These are phyloP conservation scores for Cyamopsis tetragonoloba DNA, from an alignment of 306 rosid genomes.

Conservation along the genomic window DNA sequence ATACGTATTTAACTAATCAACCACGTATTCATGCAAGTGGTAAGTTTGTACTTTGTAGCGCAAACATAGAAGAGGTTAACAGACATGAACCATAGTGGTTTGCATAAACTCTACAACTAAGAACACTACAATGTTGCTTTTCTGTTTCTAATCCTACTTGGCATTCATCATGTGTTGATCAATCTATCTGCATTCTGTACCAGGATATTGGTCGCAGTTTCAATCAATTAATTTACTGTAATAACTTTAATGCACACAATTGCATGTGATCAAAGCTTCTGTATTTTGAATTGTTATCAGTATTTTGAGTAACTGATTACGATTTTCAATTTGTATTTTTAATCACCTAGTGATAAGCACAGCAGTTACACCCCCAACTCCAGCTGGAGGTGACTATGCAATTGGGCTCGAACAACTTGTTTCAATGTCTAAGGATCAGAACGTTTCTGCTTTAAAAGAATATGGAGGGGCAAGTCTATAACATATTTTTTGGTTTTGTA, in stretches of 20 bases:
- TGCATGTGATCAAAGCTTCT: conserved; percentile 4
- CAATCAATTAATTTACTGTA: background rate
- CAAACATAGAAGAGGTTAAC: background rate
- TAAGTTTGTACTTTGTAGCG: background rate
- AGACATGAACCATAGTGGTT: background rate
- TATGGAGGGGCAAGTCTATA: conserved; percentile 73
- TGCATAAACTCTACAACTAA: background rate
- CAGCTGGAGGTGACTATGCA: conserved; percentile 57
- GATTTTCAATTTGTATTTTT: conserved; percentile 25
- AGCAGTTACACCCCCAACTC: conserved; percentile 37
- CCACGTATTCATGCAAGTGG: background rate
- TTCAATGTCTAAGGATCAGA: conserved; percentile 78
- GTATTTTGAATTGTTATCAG: conserved; percentile 9
- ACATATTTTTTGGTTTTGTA: conserved; percentile 7
- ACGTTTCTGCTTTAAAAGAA: conserved; percentile 51
- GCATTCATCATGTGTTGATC: background rate
- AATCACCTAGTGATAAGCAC: conserved; percentile 39
- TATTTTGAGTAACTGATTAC: conserved; percentile 28
- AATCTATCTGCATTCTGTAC: background rate
- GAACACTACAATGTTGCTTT: conserved; percentile 17
- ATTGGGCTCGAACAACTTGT: conserved; percentile 67
- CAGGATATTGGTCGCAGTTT: conserved; percentile 7
- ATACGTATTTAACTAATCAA: background rate
- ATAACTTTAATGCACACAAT: background rate
- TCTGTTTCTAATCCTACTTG: background rate